Evolutionary conservation across 208 protist species (phyloP).

Genomic region (Leishmania turanica): DNA sequence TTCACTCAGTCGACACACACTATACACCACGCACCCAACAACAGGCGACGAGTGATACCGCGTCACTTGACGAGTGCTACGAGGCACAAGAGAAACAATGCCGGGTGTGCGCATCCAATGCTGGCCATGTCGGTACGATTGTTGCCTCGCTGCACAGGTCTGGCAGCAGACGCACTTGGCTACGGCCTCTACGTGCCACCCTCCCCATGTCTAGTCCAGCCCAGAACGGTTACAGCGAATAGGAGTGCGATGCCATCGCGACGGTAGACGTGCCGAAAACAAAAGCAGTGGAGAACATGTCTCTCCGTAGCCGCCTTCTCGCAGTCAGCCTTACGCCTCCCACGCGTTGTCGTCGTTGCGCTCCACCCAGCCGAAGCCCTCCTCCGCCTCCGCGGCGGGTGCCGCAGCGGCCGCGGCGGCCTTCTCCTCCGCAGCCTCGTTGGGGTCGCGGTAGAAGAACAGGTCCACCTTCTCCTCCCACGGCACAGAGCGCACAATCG

Average conservation of each 20-base stretch:
- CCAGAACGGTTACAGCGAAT: not conserved
- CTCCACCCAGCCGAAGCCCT: slow-evolving; percentile 79
- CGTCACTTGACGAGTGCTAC: not conserved
- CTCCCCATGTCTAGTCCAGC: not conserved
- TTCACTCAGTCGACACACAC: not conserved
- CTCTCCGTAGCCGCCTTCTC: not conserved
- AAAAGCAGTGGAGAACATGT: not conserved
- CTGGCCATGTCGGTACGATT: slow-evolving; percentile 64
- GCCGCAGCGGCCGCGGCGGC: slow-evolving; percentile 30
- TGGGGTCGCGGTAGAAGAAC: slow-evolving; percentile 99
- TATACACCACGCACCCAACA: not conserved
- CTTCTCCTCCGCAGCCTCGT: slow-evolving; percentile 89
- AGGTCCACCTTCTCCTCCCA: slow-evolving; percentile 99
- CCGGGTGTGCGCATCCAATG: slow-evolving; percentile 19
- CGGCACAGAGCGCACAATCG: slow-evolving; percentile 85
- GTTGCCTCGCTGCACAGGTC: not conserved
- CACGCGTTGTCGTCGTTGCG: slow-evolving; percentile 47
- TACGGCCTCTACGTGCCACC: not conserved
- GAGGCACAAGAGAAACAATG: not conserved
- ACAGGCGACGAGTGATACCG: not conserved
- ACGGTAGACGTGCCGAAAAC: not conserved
- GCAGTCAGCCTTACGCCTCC: slow-evolving; percentile 60
- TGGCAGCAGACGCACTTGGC: not conserved
- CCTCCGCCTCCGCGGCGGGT: slow-evolving; percentile 42
- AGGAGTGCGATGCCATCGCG: not conserved